Evolutionary conservation across 768 basidiomycete species (phyloP), one percentile per base, ranked within the genome.

Genomic region (Leccinum subtestaceum): DNA sequence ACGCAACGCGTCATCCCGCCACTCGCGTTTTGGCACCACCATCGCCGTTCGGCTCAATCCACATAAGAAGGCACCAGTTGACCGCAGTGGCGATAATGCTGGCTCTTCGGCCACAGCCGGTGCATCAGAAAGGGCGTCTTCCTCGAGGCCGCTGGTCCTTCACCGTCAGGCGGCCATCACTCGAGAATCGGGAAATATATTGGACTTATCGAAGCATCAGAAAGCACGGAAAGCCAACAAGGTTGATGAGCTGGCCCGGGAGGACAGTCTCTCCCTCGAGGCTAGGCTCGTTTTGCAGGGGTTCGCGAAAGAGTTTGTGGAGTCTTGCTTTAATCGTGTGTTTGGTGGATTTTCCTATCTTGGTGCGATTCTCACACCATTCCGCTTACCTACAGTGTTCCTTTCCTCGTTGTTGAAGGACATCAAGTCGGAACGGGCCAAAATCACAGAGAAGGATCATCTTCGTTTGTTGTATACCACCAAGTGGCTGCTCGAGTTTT

Each of bases 11-110:
- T 74, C 86, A 53, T 91, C 93, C 21, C 84, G 97, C 32, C 97
- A 99, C 75, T 93, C 94, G 25, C 86, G 95, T 51, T 99, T 99
- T 73, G 97, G 97, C 1, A 98, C 97, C 2, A 98, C 95, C 9
- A 88, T 98, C 63, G 77, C 89, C 21, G 88, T 99, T 55, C 84
- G 80, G 61, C 77, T 90, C 46, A 89, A 87, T 59, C 72, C 85
- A 13, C 82, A 80, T 62, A 84, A 82, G 71, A 78, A 75, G 55
- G 67, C 38, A 32, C 65, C 32, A 55, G 67, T 5, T 52, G 63
- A 45, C 54, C 56, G 51, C 19, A 32, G 49, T 63, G 68, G 68
- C 43, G 66, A 69, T 56, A 63, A 61, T 57, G 65, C 67, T 53
- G 67, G 60, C 46, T 53, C 67, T 43, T 63, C 63, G 60, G 66